These are phyloP conservation scores for Acephala macrosclerotiorum DNA, from an alignment of 2,329 filamentous ascomycete species.

Conservation along the genomic window DNA sequence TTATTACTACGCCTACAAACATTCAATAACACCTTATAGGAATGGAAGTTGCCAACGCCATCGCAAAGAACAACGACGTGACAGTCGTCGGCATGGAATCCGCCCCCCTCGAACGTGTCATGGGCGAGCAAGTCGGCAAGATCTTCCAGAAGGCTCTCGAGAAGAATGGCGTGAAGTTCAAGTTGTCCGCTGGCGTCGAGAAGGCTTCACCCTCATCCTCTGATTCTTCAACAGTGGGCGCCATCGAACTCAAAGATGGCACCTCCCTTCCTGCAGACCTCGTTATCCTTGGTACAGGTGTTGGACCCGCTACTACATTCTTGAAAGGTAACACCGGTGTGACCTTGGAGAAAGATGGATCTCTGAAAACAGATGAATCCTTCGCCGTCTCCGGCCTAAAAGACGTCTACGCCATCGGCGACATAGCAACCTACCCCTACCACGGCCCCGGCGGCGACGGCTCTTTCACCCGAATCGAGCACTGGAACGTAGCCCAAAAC, in stretches of 20 bases:
- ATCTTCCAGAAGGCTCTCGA: conserved; percentile 83
- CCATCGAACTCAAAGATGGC: conserved; percentile 85
- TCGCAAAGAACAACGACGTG: conserved; percentile 80
- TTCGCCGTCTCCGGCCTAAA: conserved; percentile 79
- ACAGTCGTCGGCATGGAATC: conserved; percentile 89
- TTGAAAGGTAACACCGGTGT: conserved; percentile 76
- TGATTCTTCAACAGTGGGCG: conserved; percentile 76
- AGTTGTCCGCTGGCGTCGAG: conserved; percentile 81
- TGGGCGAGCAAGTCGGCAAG: conserved; percentile 81
- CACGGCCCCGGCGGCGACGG: conserved; percentile 85
- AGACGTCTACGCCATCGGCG: conserved; percentile 91
- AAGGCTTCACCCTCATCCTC: conserved; percentile 77
- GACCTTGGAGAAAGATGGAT: conserved; percentile 83
- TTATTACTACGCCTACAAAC: background rate
- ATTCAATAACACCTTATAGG: conserved; percentile 45
- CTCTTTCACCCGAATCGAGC: conserved; percentile 82
- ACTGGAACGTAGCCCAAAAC: conserved; percentile 99
- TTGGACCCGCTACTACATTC: conserved; percentile 84
- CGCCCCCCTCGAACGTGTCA: conserved; percentile 82
- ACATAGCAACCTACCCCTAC: conserved; percentile 96
- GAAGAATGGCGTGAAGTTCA: conserved; percentile 87
- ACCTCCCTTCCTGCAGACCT: conserved; percentile 85
- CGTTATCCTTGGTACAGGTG: conserved; percentile 90
- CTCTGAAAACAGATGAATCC: conserved; percentile 78
- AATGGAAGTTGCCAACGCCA: conserved; percentile 94